These are phyloP conservation scores for Nymphaea thermarum DNA, from an alignment of 164 flowering plant species.

Conservation along the genomic window DNA sequence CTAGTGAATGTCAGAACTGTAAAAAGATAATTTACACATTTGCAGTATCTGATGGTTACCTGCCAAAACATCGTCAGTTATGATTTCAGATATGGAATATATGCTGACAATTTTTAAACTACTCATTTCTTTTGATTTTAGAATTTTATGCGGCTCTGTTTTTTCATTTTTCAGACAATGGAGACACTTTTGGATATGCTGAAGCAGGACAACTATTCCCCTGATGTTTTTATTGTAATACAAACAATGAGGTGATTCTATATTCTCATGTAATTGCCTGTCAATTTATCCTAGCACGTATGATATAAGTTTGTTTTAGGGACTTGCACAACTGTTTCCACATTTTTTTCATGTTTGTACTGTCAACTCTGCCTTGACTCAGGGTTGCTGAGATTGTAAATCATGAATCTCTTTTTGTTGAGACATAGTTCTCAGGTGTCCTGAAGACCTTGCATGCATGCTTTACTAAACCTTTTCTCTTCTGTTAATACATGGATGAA, in stretches of 20 bases:
- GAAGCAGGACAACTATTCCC: conserved; percentile 42
- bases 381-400: background rate
- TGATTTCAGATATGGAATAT: too few species aligned
- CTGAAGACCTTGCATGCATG: too few species aligned
- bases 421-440: too few species aligned
- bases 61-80: too few species aligned
- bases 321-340: background rate
- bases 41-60: too few species aligned
- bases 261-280: background rate
- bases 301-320: background rate
- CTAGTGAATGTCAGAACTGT: too few species aligned
- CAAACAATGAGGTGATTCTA: conserved; percentile 65
- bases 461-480: too few species aligned
- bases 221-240: conserved; percentile 49
- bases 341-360: too few species aligned
- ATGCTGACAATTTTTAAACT: background rate
- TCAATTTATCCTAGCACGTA: background rate
- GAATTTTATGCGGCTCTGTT: background rate
- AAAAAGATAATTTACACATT: too few species aligned
- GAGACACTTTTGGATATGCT: conserved; percentile 73
- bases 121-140: background rate
- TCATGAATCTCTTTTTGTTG: background rate
- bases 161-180: conserved; percentile 30
- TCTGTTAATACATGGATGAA: too few species aligned
- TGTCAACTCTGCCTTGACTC: background rate